Base-by-base conservation (phyloP, 495 filamentous ascomycete species). In the Penicillium riverlandense region DNA sequence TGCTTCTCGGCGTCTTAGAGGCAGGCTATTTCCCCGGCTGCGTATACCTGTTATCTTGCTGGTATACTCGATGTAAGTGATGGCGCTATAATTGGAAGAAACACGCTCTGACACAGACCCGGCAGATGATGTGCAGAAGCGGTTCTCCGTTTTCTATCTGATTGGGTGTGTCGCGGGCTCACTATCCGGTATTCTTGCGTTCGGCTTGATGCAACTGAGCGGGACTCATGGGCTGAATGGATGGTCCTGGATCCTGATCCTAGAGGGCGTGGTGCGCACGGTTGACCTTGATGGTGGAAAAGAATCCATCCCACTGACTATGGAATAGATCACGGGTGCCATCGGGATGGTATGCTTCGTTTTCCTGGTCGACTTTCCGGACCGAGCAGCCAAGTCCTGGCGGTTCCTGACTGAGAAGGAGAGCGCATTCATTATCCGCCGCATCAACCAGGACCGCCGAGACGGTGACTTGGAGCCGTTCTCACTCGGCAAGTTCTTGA, bases 211-310 rank as follows among this genome's bases (percentile, higher is more conserved):
- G 74, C 75, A 81, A 46, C 63, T 81, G 64, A 53, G 66, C 11
- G 76, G 76, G 6, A 52, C 62, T 0, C 58, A 63, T 11, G 70
- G 68, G 0, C 52, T 77, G 6, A 57, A 50, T 13, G 82, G 82
- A 22, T 85, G 82, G 83, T 58, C 76, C 36, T 83, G 79, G 79
- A 78, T 78, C 31, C 81, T 83, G 57, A 78, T 83, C 52, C 71
- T 82, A 12, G 76, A 83, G 46, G 77, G 77, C 29, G 58, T 78
- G 49, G 62, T 67, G 22, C 22, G 22, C 4, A 22, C 4, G 22
- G 22, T 22, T 22, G 15, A 16, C 15, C 22, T 22, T 22, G 22
- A 22, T 6, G 22, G 22, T 22, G 22, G 22, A 22, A 22, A 3
- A 6, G 4, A 22, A 22, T 6, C 22, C 22, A 58, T 11, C 55